Evolutionary conservation across 805 yeast species (phyloP).

Genomic region (Metschnikowia chrysomelidarum): DNA sequence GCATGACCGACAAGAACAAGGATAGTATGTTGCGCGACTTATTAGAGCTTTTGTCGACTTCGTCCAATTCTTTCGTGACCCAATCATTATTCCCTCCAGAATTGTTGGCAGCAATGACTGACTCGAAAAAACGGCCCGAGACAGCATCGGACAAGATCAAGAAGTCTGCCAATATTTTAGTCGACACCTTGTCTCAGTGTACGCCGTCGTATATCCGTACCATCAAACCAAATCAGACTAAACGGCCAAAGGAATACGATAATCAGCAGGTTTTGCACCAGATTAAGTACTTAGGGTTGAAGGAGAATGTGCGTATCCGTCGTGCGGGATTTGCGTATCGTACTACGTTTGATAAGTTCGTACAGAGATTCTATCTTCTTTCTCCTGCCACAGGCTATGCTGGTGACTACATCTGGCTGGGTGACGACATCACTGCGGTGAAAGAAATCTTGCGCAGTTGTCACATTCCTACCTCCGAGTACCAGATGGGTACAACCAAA

Average conservation of each 20-base stretch:
- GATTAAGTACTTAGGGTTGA: slow-evolving; percentile 90
- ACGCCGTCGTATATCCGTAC: slow-evolving; percentile 96
- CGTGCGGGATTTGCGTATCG: slow-evolving; percentile 99
- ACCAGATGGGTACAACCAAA: slow-evolving; percentile 87
- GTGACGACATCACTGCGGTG: slow-evolving; percentile 53
- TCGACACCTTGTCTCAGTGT: slow-evolving; percentile 85
- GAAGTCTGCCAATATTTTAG: slow-evolving; percentile 83
- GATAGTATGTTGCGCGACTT: slow-evolving; percentile 90
- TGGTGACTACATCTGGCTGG: slow-evolving; percentile 60
- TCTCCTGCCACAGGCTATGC: slow-evolving; percentile 94
- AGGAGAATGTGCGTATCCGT: slow-evolving; percentile 95
- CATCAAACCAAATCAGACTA: slow-evolving; percentile 93
- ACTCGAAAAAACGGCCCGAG: slow-evolving; percentile 79
- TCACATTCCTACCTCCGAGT: slow-evolving; percentile 75
- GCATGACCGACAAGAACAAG: slow-evolving; percentile 96
- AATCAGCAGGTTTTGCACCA: slow-evolving; percentile 90
- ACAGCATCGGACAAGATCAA: slow-evolving; percentile 96
- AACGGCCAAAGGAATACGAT: slow-evolving; percentile 87
- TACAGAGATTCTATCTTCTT: slow-evolving; percentile 85
- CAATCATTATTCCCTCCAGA: slow-evolving; percentile 43
- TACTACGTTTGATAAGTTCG: slow-evolving; percentile 94
- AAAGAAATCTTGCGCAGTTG: slow-evolving; percentile 49
- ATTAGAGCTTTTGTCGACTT: slow-evolving; percentile 71
- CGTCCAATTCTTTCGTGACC: slow-evolving; percentile 69
- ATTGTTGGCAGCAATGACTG: slow-evolving; percentile 37